Evolutionary conservation across 345 rosid species (phyloP), one percentile per base, ranked within the genome.

Genomic region (Raphanus raphanistrum): DNA sequence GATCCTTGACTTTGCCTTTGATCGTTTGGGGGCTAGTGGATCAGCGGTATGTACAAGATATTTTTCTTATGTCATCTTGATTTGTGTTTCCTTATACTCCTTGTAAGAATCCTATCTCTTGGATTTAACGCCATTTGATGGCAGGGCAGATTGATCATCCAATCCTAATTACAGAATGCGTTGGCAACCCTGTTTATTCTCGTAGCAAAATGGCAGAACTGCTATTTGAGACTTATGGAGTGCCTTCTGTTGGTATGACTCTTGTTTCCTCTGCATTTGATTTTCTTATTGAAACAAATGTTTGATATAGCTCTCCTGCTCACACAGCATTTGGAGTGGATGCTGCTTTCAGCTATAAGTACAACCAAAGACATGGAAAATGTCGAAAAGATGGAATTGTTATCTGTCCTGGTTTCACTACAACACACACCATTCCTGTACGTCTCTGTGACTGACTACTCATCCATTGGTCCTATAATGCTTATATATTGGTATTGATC

Each of bases 201-300:
- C 96, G 99, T 48, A 84, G 97, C 84, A 95, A 89, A 90, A 95
- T 95, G 98, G 96, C 98, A 54, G 98, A 95, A 84, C 93, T 95
- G 71, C 94, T 95, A 52, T 95, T 90, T 81, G 94, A 92, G 78
- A 90, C 98, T 65, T 95, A 92, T 82, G 99, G 99, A 71, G 97
- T 92, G 84, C 99, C 98, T 84, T 85, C 98, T 63, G 82, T 94
- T 78, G 98, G 98, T 94, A 94, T 58, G 77, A 68, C 41, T 60
- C 67, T 28, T 45, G 45, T 63, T 13, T 74, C 36, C 8, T 70
- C 16, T 29, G 31, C 5, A 50, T 26, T 21, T 70, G 26, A 52
- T 64, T n/a, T 35, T 57, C 45, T 54, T 43, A 13, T n/a, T 76
- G 55, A 29, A 65, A 29, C 65, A 35, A 36, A 9, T 52, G 25